Evolutionary conservation across 2,329 filamentous ascomycete species (phyloP), one percentile per base, ranked within the genome.

Genomic region (Ceratocystis harringtonii): DNA sequence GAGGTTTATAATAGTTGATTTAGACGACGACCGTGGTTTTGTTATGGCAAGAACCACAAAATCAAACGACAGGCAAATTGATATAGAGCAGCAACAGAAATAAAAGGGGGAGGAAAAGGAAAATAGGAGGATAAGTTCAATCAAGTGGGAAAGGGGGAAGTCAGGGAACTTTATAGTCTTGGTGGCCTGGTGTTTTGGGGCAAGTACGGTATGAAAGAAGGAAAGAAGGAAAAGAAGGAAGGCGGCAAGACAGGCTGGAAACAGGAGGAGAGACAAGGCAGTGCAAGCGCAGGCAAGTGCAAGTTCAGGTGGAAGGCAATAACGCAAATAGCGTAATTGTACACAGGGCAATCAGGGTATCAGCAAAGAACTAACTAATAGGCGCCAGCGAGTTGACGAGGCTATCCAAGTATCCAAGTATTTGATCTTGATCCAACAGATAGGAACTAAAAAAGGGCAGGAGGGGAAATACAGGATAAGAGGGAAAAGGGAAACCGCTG

Each of bases 151-250:
- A 63, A 50, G 45, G 52, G 55, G 58, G 41, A n/a, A 45, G 32
- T 15, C 7, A 65, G 22, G 10, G 19, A 62, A 15, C 12, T 45
- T 55, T 41, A 48, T 28, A 30, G 63, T 22, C 36, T 41, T 41
- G 36, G 12, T 41, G 3, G 36, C 36, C 36, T 41, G 36, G 36
- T 41, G 36, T 41, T 41, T 41, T 41, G 36, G 48, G 41, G 55
- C n/a, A 32, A 45, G 32, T 25, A 30, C 28, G 44, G 12, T 8
- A 41, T 44, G 36, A 55, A 32, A 64, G 50, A 36, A 28, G 45
- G 25, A 64, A 63, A 57, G 48, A 61, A 43, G 48, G 65, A 22
- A 64, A 25, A 19, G 63, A 44, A 43, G 17, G 45, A n/a, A 22
- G 48, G 48, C 48, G 48, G 48, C 15, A 50, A 50, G n/a, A 66